Evolutionary conservation across 768 basidiomycete genomes (phyloP), one percentile per base, ranked within the genome.

Genomic region (Lanmaoa pseudosensibilis): DNA sequence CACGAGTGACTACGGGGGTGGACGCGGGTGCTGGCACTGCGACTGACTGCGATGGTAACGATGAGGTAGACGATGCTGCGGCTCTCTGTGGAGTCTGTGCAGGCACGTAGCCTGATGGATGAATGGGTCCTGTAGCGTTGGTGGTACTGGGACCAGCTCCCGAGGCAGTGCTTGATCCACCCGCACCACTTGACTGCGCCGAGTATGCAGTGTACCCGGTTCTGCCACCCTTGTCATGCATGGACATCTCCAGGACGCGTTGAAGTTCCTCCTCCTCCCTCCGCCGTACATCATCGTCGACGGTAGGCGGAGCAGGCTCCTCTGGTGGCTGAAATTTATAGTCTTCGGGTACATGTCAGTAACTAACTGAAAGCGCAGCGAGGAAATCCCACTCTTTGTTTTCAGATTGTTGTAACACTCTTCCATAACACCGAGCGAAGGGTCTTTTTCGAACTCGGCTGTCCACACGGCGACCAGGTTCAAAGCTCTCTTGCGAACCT

Each of bases 241-340:
- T 87, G n/a, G 90, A 92, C 75, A 97, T 86, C 67, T 96, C 94
- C 27, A 98, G 78, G 0, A 88, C 96, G 5, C 94, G 85, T 66
- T 94, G 91, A 2, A 98, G 84, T 62, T 98, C 96, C 66, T 96
- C 96, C 65, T 98, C 96, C 68, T 98, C 96, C 56, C 83, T 82
- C 13, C 92, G 79, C 13, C 90, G 82, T 41, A 84, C 83, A 13
- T 91, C 92, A 58, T 93, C 92, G 58, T 92, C 90, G 15, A 86
- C 83, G 0, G 82, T 68, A 1, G 84, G 87, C 0, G 90, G 89
- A 4, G 84, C 79, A 16, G 84, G 76, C 65, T 92, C 88, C 30
- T 79, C 68, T 2, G 80, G 77, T 15, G 75, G 65, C 48, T 87
- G 83, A 58, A 91, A 92, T 62, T 85, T 90, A 72, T 85, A 89